phyloP scores from a whole-genome alignment of 805 yeast species.

The baker's yeast (Saccharomyces cerevisiae) region DNA sequence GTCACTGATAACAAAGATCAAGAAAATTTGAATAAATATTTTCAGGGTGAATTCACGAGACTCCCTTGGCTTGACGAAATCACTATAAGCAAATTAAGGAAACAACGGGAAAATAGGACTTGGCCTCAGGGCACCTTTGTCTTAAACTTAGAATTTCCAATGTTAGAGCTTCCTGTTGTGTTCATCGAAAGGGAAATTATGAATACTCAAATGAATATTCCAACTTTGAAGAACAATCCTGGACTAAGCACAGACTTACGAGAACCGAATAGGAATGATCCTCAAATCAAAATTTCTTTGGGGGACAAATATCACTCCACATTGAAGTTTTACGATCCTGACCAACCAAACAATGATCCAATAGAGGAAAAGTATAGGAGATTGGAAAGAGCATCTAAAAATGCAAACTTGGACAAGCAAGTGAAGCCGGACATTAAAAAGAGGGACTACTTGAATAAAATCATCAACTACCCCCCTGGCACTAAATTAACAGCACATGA shows the following conservation, averaged over 20 bases:
- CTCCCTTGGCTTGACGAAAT: constrained; percentile 70
- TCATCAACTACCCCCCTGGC: constrained; percentile 74
- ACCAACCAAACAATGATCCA: constrained; percentile 62
- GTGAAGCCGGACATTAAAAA: constrained; percentile 80
- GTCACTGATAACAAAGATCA: constrained; percentile 36
- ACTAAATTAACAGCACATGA: constrained; percentile 74
- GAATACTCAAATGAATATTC: constrained; percentile 26
- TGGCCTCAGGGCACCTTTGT: constrained; percentile 27
- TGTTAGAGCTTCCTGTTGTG: constrained; percentile 65
- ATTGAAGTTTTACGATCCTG: constrained; percentile 56
- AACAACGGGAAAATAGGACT: constrained; percentile 14
- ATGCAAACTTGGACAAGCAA: constrained; percentile 70
- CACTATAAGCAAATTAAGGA: constrained; percentile 44
- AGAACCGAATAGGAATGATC: constrained; percentile 19
- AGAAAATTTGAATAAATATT: constrained; percentile 49
- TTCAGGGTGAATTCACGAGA: constrained; percentile 53
- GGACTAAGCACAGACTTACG: constrained; percentile 34
- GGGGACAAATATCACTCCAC: constrained; percentile 28
- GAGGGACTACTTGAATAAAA: constrained; percentile 61
- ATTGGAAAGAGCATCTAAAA: constrained; percentile 74
- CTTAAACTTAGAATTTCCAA: constrained; percentile 48
- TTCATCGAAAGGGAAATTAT: constrained; percentile 48
- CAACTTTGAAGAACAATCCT: constrained; percentile 34
- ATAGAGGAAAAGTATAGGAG: constrained; percentile 81
- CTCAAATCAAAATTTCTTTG: constrained; percentile 15